A percentile compares a stretch with the other conserved stretches of the same genome.
Conservation (phyloP, 176 grass and related monocot species). For the Musa acuminata region DNA sequence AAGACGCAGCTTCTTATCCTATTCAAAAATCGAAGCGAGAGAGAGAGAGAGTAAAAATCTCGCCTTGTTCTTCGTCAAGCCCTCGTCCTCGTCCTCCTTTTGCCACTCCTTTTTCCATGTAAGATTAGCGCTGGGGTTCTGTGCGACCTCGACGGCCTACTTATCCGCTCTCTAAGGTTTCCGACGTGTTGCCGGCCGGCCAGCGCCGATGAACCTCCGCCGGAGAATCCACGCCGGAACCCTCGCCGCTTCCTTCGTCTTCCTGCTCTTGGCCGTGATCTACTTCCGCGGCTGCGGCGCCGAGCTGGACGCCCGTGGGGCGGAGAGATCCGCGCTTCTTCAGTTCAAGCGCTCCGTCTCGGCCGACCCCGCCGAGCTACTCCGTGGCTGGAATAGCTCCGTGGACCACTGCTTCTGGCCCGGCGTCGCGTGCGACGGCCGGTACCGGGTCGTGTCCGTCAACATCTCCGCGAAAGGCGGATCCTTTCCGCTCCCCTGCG, state of each 20-base stretch:
- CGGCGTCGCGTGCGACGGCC: slow-evolving; percentile 50
- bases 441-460: slow-evolving; percentile 49
- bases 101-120: no score
- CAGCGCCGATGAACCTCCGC: slow-evolving; percentile 24
- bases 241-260: neutral
- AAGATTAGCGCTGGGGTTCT: neutral
- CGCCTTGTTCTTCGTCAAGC: no score
- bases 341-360: neutral
- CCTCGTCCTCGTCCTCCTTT: no score
- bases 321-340: slow-evolving; percentile 36
- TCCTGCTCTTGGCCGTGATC: slow-evolving; percentile 21
- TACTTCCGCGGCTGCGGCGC: slow-evolving; percentile 1
- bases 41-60: no score
- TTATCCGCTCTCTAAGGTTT: neutral
- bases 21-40: no score
- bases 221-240: neutral
- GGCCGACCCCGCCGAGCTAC: slow-evolving; percentile 18
- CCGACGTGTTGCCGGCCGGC: slow-evolving; percentile 24
- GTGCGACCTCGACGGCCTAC: neutral
- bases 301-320: slow-evolving; percentile 1
- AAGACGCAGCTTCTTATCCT: no score
- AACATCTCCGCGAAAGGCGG: slow-evolving; percentile 15
- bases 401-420: slow-evolving; percentile 58
- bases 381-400: slow-evolving; percentile 12
- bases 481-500: slow-evolving; percentile 15